A percentile compares a stretch with the other conserved stretches of the same genome.
Evolutionary conservation across 1,139 yeast genomes (phyloP).

Genomic region (Candida neerlandica): DNA sequence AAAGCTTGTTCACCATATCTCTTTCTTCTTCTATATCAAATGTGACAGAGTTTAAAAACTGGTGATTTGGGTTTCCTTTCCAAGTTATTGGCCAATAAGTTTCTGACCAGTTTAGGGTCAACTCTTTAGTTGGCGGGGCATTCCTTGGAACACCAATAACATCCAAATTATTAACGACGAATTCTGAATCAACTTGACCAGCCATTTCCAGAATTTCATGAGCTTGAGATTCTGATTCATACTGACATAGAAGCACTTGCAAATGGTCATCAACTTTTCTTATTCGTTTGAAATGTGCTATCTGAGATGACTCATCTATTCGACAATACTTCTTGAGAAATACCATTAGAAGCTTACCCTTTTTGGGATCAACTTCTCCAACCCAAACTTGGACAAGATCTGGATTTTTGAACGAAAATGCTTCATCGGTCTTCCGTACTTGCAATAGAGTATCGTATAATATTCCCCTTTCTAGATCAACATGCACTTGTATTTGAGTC

Average conservation of each 20-base stretch:
- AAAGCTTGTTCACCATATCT: constrained; percentile 34
- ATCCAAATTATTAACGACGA: constrained; percentile 15
- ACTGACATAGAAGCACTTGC: constrained; percentile 33
- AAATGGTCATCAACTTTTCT: constrained; percentile 23
- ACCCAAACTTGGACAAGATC: constrained; percentile 59
- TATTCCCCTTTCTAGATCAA: constrained; percentile 52
- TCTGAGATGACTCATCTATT: constrained; percentile 21
- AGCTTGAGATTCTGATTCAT: constrained; percentile 18
- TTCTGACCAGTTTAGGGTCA: constrained; percentile 63
- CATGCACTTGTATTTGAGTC: constrained; percentile 16
- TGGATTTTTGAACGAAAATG: constrained; percentile 23
- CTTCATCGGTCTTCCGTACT: constrained; percentile 31
- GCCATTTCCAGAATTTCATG: constrained; percentile 19
- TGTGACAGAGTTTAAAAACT: constrained; percentile 56
- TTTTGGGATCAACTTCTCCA: constrained; percentile 34
- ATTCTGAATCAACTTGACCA: constrained; percentile 16
- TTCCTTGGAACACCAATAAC: constrained; percentile 34
- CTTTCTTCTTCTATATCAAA: constrained; percentile 50
- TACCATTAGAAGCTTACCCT: constrained; percentile 30
- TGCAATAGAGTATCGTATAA: constrained; percentile 54
- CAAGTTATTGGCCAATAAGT: constrained; percentile 86
- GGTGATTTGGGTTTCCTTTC: constrained; percentile 90
- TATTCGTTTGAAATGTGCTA: constrained; percentile 39
- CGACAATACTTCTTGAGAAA: constrained; percentile 32
- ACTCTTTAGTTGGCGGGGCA: constrained; percentile 59